phyloP scores from a whole-genome alignment of 441 rosid species.

The Bruguiera hainesii region DNA sequence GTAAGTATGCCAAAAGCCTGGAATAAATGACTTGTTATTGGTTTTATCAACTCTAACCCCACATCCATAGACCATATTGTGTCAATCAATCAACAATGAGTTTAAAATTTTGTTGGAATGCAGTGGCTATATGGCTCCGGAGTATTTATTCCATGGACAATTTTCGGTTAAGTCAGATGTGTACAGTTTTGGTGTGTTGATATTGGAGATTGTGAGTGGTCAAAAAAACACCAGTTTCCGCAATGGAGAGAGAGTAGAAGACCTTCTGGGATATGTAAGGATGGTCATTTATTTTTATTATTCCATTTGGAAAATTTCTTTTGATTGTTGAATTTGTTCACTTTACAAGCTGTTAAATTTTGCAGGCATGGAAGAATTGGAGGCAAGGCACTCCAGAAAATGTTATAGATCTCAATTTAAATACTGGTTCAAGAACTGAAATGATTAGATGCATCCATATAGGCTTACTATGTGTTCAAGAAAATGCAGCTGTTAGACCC shows the following conservation, averaged over 20 bases:
- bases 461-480: constrained; percentile 14
- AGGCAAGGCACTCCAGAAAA: constrained; percentile 26
- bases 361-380: constrained; percentile 51
- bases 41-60: too few relatives aligned
- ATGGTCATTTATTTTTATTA: background rate
- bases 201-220: constrained; percentile 26
- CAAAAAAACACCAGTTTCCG: constrained; percentile 9
- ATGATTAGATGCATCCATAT: constrained; percentile 53
- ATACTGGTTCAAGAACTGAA: constrained; percentile 17
- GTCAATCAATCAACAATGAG: too few relatives aligned
- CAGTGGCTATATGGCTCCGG: too few relatives aligned
- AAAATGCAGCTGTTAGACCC: too few relatives aligned
- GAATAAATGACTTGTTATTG: too few relatives aligned
- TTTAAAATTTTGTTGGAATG: too few relatives aligned
- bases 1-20: too few relatives aligned
- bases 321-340: too few relatives aligned
- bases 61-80: too few relatives aligned
- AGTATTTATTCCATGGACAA: too few relatives aligned
- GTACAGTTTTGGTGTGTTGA: constrained; percentile 24
- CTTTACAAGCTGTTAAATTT: background rate
- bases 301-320: too few relatives aligned
- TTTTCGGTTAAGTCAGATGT: constrained; percentile 26
- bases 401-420: constrained; percentile 26
- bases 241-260: background rate
- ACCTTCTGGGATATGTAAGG: constrained; percentile 18